phyloP scores from a whole-genome alignment of 129 eudicot species.

The Chrysanthemum seticuspe region DNA sequence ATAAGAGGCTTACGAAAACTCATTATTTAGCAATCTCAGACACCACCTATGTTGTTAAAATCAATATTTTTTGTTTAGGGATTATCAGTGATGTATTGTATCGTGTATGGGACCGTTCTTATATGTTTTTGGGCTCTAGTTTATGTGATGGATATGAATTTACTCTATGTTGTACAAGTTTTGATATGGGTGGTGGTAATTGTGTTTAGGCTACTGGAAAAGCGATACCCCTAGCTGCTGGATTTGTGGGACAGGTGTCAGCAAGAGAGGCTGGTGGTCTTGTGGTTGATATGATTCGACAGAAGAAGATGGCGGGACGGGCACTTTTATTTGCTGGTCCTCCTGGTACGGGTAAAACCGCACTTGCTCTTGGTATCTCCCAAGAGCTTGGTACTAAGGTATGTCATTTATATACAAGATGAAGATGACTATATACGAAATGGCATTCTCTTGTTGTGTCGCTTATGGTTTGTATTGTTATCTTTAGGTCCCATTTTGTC shows the following conservation, averaged over 20 bases:
- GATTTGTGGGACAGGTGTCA: conserved; percentile 85
- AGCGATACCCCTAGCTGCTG: conserved; percentile 85
- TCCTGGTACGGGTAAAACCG: conserved; percentile 98
- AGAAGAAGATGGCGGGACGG: conserved; percentile 97
- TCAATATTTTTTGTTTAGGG: neutral
- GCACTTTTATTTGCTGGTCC: conserved; percentile 94
- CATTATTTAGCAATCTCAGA: too few relatives aligned
- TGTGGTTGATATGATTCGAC: conserved; percentile 98
- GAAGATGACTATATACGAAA: neutral
- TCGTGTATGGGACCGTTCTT: conserved; percentile 44
- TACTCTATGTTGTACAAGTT: neutral
- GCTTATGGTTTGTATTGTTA: conserved; percentile 1
- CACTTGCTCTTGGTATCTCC: conserved; percentile 88
- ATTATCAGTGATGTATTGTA: conserved; percentile 26
- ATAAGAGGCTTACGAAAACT: too few relatives aligned
- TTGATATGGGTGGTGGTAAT: neutral
- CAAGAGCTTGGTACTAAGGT: conserved; percentile 99
- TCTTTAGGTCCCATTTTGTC: conserved; percentile 92
- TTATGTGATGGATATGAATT: neutral
- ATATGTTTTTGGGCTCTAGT: neutral
- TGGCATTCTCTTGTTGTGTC: neutral
- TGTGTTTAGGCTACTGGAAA: conserved; percentile 48
- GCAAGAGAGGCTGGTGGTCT: conserved; percentile 98
- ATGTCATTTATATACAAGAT: neutral
- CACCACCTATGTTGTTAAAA: too few relatives aligned